Base-by-base conservation (phyloP, 192 early-diverging fungal species). In the Helicostylum pulchrum region DNA sequence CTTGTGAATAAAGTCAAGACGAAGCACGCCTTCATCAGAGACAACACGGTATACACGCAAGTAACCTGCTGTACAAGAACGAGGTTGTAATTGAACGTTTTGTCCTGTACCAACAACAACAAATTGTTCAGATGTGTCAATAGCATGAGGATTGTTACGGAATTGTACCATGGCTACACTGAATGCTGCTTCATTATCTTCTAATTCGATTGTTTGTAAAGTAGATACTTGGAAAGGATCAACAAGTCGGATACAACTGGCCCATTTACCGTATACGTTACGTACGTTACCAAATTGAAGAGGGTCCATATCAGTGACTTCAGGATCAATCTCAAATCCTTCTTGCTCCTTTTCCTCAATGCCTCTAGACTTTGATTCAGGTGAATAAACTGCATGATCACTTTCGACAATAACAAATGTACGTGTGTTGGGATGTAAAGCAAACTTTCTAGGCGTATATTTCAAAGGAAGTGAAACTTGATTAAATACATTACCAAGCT, bases 371-470 rank as follows among this genome's bases (percentile, higher is more conserved):
- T 89, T 89, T 43, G 88, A 90, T 8, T 68, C 63, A 0, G 88
- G 79, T 50, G 88, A 90, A 56, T 75, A 88, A 0, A 87, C 88
- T 47, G 82, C 76, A 70, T 94, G 88, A 17, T 99, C 96, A 17
- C 87, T 75, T 74, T 99, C 97, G 64, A 94, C 85, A 50, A 97
- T 73, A 1, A 92, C 89, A 81, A 99, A 96, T 53, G 88, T 85
- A 51, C 88, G 88, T 34, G 88, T 84, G n/a, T 74, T 70, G 14
- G 78, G 80, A 65, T 95, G 84, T 59, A 88, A 78, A 6, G 85
- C 78, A 67, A 97, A 88, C 7, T 84, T 82, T 55, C 96, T 84
- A 5, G 97, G 97, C 0, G 97, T 98, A 52, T 89, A 92, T 11
- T 82, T 85, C 43, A 98, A 80, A 32, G 92, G 92, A 17, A 98